Evolutionary conservation across 805 yeast genomes (phyloP), one percentile per base, ranked within the genome.

Genomic region (Limtongozyma cylindracea): DNA sequence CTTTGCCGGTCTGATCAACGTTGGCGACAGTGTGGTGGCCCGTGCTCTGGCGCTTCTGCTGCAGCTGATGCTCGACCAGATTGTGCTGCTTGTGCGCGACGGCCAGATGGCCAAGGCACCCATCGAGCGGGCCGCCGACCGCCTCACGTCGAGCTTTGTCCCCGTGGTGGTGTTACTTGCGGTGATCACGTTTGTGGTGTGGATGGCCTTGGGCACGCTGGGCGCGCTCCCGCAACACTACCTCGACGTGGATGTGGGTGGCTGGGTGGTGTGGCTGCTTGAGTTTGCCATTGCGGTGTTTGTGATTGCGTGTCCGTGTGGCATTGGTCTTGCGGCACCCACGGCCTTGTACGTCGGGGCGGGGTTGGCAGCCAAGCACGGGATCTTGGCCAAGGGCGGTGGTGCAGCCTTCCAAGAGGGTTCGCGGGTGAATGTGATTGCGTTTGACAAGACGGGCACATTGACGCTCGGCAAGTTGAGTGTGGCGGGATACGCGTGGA

Each of bases 261-360:
- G 78, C 1, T 71, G 82, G 78, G 47, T 58, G 1, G 58, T 71
- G 8, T 73, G 84, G 80, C 66, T 82, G 1, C 48, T 73, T 25
- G 68, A 71, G 31, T 73, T 73, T 41, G 62, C 80, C 2, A 68
- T 73, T 29, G 61, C 82, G 0, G 84, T 74, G 2, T 62, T 91
- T 30, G 94, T 88, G 8, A 95, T 88, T 22, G 98, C 98, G 2
- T 88, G 99, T 45, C 99, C 99, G 0, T 88, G 98, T 56, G 96
- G 98, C 0, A 47, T 88, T 12, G 99, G 98, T 3, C 53, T 88
- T 22, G 95, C 95, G 3, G 92, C 96, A 0, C 99, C 99, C 2
- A 91, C 98, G 2, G 96, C 96, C 0, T 77, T 88, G 8, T 88
- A 91, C 95, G 98, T 88, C 2, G 98, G 95, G 6, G 84, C 96